These are phyloP conservation scores for Pseudozyma hubeiensis DNA, from an alignment of 1,284 basidiomycete species.

Conservation along the genomic window DNA sequence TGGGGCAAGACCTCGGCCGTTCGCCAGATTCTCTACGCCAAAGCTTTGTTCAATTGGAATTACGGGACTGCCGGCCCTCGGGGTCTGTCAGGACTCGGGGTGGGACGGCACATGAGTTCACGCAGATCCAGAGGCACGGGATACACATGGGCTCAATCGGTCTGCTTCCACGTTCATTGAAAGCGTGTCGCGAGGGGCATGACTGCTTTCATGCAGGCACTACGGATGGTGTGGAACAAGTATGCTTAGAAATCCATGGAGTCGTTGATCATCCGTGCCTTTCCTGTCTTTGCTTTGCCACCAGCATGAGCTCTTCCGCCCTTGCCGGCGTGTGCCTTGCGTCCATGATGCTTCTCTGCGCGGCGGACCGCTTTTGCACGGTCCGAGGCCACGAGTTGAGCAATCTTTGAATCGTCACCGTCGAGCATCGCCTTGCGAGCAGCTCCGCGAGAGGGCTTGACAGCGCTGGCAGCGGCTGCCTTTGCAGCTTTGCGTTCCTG, in stretches of 20 bases:
- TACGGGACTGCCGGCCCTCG: too few relatives aligned
- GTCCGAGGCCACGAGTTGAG: slow-evolving; percentile 53
- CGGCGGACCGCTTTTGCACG: slow-evolving; percentile 47
- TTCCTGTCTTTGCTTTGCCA: slow-evolving; percentile 71
- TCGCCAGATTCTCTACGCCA: too few relatives aligned
- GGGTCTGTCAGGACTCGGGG: too few relatives aligned
- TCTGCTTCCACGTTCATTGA: too few relatives aligned
- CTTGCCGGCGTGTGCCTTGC: slow-evolving; percentile 51
- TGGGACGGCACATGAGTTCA: too few relatives aligned
- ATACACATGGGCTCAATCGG: too few relatives aligned
- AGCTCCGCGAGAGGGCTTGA: slow-evolving; percentile 36
- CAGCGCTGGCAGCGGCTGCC: slow-evolving; percentile 78
- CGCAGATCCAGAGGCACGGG: too few relatives aligned
- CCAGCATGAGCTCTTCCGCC: slow-evolving; percentile 74
- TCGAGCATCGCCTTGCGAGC: slow-evolving; percentile 30
- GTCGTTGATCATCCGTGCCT: slow-evolving; percentile 45
- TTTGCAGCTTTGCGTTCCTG: slow-evolving; percentile 19
- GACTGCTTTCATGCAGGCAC: too few relatives aligned
- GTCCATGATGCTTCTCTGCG: slow-evolving; percentile 54
- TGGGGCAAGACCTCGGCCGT: too few relatives aligned
- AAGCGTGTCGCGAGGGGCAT: too few relatives aligned
- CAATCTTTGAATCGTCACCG: slow-evolving; percentile 43
- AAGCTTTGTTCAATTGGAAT: too few relatives aligned
- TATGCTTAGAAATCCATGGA: slow-evolving; percentile 38
- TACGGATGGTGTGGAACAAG: too few relatives aligned